Percentiles rank a stretch among this genome's conserved stretches.
These are phyloP conservation scores for Aspergillus terreus DNA, from an alignment of 2,329 filamentous ascomycete species.

Conservation along the genomic window DNA sequence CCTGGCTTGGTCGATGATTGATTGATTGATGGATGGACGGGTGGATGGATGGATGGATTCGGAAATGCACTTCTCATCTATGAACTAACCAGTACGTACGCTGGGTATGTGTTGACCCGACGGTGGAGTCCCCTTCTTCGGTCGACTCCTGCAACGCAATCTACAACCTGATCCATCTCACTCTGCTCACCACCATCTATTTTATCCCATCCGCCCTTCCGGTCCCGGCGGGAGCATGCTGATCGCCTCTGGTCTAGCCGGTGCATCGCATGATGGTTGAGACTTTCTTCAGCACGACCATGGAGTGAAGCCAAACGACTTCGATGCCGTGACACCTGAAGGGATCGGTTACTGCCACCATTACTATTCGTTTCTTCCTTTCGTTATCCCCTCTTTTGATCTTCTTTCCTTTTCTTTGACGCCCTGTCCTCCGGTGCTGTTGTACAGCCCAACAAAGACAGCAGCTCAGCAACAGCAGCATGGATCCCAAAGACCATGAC, in stretches of 20 bases:
- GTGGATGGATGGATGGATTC: too few relatives aligned
- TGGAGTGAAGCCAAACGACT: background rate
- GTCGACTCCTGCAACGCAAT: background rate
- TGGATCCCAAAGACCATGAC: background rate
- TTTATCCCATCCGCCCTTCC: constrained; percentile 1
- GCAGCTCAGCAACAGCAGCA: background rate
- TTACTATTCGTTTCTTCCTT: background rate
- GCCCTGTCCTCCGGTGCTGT: background rate
- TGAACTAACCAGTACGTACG: too few relatives aligned
- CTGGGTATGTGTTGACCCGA: background rate
- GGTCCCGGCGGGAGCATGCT: background rate
- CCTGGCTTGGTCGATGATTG: too few relatives aligned
- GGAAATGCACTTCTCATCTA: too few relatives aligned
- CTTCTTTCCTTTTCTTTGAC: background rate
- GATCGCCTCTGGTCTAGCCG: background rate
- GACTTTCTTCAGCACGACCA: background rate
- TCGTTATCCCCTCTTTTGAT: constrained; percentile 1
- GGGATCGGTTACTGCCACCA: too few relatives aligned
- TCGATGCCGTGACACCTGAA: background rate
- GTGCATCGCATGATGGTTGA: background rate
- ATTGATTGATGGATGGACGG: too few relatives aligned
- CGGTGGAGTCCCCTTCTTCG: background rate
- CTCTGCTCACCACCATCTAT: background rate
- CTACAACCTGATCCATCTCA: background rate
- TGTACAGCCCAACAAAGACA: background rate